Evolutionary conservation across 495 filamentous ascomycete genomes (phyloP).

Genomic region (Penicillium paxilli): DNA sequence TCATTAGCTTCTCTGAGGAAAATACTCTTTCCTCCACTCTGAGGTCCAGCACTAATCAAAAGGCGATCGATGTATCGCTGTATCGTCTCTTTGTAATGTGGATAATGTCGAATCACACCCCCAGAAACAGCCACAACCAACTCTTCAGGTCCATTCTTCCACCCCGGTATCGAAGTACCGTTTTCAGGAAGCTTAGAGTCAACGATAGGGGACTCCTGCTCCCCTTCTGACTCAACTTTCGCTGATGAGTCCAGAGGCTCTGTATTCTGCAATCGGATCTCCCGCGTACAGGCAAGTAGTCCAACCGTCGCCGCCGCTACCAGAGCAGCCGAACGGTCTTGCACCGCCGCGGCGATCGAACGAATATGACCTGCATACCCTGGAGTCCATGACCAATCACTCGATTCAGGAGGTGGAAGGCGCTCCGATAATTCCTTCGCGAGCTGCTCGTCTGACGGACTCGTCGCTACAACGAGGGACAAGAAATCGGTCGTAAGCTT

Average conservation of each 20-base stretch:
- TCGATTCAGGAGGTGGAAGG: slow-evolving; percentile 43
- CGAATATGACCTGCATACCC: slow-evolving; percentile 52
- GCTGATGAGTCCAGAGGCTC: background rate
- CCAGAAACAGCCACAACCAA: slow-evolving; percentile 71
- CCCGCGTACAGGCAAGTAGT: slow-evolving; percentile 59
- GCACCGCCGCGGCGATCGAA: slow-evolving; percentile 56
- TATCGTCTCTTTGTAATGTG: slow-evolving; percentile 61
- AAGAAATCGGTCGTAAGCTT: slow-evolving; percentile 67
- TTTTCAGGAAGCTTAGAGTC: background rate
- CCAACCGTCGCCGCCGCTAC: slow-evolving; percentile 66
- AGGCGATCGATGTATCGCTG: slow-evolving; percentile 63
- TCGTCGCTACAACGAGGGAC: slow-evolving; percentile 53
- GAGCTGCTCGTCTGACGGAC: slow-evolving; percentile 35
- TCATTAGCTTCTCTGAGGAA: slow-evolving; percentile 64
- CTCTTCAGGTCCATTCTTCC: slow-evolving; percentile 47
- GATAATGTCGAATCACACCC: slow-evolving; percentile 70
- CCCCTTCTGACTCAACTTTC: background rate
- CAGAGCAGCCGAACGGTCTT: slow-evolving; percentile 62
- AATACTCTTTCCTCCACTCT: slow-evolving; percentile 51
- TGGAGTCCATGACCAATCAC: slow-evolving; percentile 56
- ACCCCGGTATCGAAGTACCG: slow-evolving; percentile 14
- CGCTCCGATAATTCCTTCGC: slow-evolving; percentile 44
- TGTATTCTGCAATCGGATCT: slow-evolving; percentile 43
- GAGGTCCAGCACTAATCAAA: slow-evolving; percentile 47
- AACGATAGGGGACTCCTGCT: background rate